Evolutionary conservation across 1,139 yeast species (phyloP).

Genomic region (Suhomyces yuchorum): DNA sequence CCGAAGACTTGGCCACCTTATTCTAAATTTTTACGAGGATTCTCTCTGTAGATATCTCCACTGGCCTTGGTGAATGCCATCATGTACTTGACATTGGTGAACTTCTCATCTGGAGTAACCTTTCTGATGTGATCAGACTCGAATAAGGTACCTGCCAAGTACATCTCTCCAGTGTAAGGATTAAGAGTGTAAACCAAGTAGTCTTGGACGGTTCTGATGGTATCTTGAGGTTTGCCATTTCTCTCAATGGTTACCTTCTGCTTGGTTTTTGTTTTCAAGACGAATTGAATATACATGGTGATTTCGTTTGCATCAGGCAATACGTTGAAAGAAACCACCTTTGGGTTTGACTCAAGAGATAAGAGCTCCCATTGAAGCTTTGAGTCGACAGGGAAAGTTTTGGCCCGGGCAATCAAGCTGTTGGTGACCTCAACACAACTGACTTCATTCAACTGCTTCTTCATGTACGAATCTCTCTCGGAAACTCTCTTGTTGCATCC

Average conservation of each 20-base stretch:
- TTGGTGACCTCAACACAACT: slow-evolving; percentile 58
- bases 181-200: slow-evolving; percentile 77
- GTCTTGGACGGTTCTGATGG: slow-evolving; percentile 68
- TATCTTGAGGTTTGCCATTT: slow-evolving; percentile 36
- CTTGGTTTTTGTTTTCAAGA: slow-evolving; percentile 72
- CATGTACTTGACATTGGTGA: slow-evolving; percentile 22
- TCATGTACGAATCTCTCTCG: slow-evolving; percentile 43
- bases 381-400: slow-evolving; percentile 57
- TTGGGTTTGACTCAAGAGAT: slow-evolving; percentile 71
- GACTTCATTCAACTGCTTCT: slow-evolving; percentile 45
- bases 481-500: slow-evolving; percentile 37
- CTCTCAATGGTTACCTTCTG: slow-evolving; percentile 60
- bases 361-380: slow-evolving; percentile 76
- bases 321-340: slow-evolving; percentile 60
- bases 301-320: slow-evolving; percentile 72
- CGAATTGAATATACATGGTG: slow-evolving; percentile 67
- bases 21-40: slow-evolving; percentile 16
- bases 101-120: slow-evolving; percentile 47
- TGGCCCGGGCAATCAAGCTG: slow-evolving; percentile 44
- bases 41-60: slow-evolving; percentile 49
- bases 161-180: slow-evolving; percentile 65
- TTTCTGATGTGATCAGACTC: slow-evolving; percentile 55
- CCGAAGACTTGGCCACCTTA: not conserved
- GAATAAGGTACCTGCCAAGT: slow-evolving; percentile 78
- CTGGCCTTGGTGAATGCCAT: slow-evolving; percentile 31